These are phyloP conservation scores for Astrephomene gubernaculifera DNA, from an alignment of 139 green algal species.

Conservation along the genomic window DNA sequence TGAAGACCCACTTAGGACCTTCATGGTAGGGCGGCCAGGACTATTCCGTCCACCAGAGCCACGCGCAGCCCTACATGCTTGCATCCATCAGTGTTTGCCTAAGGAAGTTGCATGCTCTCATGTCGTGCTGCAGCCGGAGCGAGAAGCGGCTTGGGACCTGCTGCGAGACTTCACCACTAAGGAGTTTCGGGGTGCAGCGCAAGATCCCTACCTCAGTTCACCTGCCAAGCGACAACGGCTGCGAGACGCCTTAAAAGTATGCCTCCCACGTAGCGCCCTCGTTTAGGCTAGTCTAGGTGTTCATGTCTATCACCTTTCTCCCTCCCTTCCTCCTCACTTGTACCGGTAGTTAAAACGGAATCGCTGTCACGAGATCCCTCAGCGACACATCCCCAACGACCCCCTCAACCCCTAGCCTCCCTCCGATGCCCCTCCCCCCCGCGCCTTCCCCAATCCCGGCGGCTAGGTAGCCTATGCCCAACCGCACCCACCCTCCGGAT, in stretches of 20 bases:
- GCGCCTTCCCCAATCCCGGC: no score
- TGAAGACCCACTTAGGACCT: not conserved
- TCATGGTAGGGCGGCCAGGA: not conserved
- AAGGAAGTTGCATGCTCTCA: no score
- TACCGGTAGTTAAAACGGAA: no score
- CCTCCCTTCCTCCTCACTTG: not conserved
- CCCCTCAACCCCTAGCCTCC: no score
- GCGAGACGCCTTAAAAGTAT: constrained; percentile 33
- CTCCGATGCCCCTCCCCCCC: no score
- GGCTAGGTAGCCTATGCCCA: constrained; percentile 37
- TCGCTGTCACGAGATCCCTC: no score
- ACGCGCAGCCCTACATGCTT: no score
- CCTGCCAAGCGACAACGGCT: constrained; percentile 21
- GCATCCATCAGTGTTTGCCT: no score
- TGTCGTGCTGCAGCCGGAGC: constrained; percentile 5
- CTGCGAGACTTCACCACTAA: constrained; percentile 48
- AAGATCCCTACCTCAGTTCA: constrained; percentile 41
- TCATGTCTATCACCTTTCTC: not conserved
- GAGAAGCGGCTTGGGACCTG: constrained; percentile 32
- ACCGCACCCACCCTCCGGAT: constrained; percentile 12
- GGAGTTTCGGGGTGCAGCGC: constrained; percentile 45
- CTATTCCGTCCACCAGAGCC: not conserved
- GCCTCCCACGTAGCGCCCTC: not conserved
- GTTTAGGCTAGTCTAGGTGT: no score
- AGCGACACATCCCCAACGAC: no score